Evolutionary conservation across 176 grass and related monocot genomes (phyloP), one percentile per base, ranked within the genome.

Genomic region (Oryza coarctata): DNA sequence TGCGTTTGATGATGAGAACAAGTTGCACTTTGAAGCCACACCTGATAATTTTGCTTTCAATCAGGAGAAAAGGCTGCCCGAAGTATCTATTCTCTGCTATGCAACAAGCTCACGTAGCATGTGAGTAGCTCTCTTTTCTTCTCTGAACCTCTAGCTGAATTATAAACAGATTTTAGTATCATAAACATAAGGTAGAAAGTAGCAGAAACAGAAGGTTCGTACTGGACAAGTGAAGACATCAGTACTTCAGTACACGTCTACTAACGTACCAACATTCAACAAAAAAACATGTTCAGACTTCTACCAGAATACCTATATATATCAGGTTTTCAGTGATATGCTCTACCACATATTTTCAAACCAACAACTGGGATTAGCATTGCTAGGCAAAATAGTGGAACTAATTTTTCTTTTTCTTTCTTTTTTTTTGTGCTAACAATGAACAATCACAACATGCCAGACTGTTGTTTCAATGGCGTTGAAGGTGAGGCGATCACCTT

Each of bases 41-140:
- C 39, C 30, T 39, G 29, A 62, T 58, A 45, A 74, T 31, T 80
- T 80, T 75, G 49, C 76, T 70, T 50, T 66, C 30, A 68, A 61
- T 47, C 2, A 67, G 75, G 27, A 84, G 12, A 79, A 68, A 74
- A 84, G 1, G 67, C 11, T 79, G 22, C 27, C 55, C 15, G 25
- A 23, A 63, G 36, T 64, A 88, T 80, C 38, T 0, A 79, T 89
- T 80, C 82, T 74, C 30, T 20, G 49, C 49, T 74, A 49, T 18
- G 9, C 32, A 84, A 80, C 76, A 80, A 84, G 28, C 44, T 49
- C 49, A 66, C 49, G 45, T 74, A 84, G 35, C 70, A 88, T 80
- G 47, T 79, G 70, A 18, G 6, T 73, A 73, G 66, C 47, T 73
- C 36, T 82, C 28, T 70, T 47, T 35, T n/a, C 52, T 80, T 63